phyloP scores from a whole-genome alignment of 2,329 filamentous ascomycete species.

The Aspergillus felis region DNA sequence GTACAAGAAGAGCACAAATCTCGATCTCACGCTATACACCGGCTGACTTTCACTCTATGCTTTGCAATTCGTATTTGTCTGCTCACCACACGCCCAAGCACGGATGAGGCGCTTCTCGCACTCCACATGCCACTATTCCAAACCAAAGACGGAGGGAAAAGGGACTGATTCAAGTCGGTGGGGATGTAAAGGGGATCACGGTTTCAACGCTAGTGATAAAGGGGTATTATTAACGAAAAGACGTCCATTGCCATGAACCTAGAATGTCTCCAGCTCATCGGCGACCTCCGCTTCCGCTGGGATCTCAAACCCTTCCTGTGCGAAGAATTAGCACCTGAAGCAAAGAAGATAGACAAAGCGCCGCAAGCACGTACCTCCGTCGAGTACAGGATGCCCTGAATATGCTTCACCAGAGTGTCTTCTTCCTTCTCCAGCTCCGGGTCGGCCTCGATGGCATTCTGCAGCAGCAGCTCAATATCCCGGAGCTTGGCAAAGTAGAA shows the following conservation, averaged over 20 bases:
- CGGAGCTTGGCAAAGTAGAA: conserved; percentile 99
- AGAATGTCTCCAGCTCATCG: conserved; percentile 31
- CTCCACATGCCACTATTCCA: background rate
- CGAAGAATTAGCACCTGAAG: conserved; percentile 4
- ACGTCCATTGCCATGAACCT: conserved; percentile 9
- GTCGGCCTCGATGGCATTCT: conserved; percentile 88
- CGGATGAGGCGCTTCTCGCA: background rate
- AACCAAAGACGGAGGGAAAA: background rate
- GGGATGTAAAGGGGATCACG: conserved; percentile 5
- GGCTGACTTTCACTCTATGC: background rate
- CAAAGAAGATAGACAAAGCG: background rate
- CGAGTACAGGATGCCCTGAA: conserved; percentile 94
- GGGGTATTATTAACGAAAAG: conserved; percentile 25
- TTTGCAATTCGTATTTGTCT: background rate
- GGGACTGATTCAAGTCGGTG: background rate
- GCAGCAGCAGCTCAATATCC: conserved; percentile 92
- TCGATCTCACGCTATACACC: background rate
- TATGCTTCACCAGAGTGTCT: conserved; percentile 86
- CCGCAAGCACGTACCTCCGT: conserved; percentile 61
- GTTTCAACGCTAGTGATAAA: conserved; percentile 18
- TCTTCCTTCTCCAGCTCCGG: conserved; percentile 93
- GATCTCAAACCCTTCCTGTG: conserved; percentile 31
- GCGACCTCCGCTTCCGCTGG: conserved; percentile 25
- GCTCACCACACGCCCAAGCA: background rate
- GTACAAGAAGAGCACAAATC: background rate